phyloP scores from a whole-genome alignment of 1,284 basidiomycete species.

The Ganoderma leucocontextum region DNA sequence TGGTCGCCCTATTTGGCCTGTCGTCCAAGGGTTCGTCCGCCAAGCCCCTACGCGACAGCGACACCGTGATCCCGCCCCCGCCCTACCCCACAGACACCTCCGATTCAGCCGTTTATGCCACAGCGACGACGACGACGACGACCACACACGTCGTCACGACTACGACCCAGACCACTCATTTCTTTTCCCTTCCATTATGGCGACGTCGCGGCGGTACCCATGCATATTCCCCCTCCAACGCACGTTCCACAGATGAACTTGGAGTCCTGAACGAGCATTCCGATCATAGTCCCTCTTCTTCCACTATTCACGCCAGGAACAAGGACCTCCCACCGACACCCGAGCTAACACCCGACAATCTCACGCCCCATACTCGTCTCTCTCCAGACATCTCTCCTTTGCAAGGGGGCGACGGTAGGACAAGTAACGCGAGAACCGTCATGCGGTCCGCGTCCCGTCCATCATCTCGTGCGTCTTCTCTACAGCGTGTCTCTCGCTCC shows the following conservation, averaged over 20 bases:
- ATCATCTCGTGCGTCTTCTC: constrained; percentile 34
- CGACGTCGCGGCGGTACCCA: constrained; percentile 51
- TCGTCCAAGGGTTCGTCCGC: constrained; percentile 41
- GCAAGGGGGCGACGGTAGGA: constrained; percentile 22
- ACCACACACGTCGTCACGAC: constrained; percentile 59
- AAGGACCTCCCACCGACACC: constrained; percentile 78
- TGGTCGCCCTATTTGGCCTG: constrained; percentile 50
- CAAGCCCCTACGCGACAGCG: constrained; percentile 30
- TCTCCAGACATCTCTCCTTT: constrained; percentile 18
- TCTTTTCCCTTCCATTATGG: constrained; percentile 74
- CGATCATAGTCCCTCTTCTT: constrained; percentile 27
- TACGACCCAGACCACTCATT: constrained; percentile 61
- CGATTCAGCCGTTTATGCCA: constrained; percentile 49
- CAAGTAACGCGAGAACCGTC: constrained; percentile 16
- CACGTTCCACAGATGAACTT: constrained; percentile 41
- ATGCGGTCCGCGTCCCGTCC: constrained; percentile 21
- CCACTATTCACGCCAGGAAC: constrained; percentile 51
- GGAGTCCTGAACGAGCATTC: constrained; percentile 33
- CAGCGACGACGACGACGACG: constrained; percentile 57
- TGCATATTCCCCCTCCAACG: constrained; percentile 34
- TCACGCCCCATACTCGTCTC: constrained; percentile 22
- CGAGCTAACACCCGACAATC: constrained; percentile 31
- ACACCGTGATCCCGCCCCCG: constrained; percentile 45
- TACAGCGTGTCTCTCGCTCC: constrained; percentile 28
- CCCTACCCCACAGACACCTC: constrained; percentile 49